These are phyloP conservation scores for Glaciozyma antarctica DNA, from an alignment of 768 basidiomycete genomes.

Conservation along the genomic window DNA sequence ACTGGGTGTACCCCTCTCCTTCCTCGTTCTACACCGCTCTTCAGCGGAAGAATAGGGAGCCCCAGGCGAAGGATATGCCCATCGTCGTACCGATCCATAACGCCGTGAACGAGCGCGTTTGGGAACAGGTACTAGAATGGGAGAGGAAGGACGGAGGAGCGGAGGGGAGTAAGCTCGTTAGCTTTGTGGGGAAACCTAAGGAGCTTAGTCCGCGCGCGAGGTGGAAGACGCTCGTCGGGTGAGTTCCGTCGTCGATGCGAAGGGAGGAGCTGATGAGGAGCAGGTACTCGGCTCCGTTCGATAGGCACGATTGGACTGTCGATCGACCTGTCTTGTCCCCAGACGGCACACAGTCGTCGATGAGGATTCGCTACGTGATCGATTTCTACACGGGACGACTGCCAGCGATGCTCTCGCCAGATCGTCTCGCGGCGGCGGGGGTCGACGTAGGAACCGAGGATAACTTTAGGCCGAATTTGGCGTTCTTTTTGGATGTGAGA, in stretches of 20 bases:
- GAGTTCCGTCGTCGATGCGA: slow-evolving; percentile 31
- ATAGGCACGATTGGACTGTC: slow-evolving; percentile 93
- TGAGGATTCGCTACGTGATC: slow-evolving; percentile 82
- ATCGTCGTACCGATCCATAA: slow-evolving; percentile 97
- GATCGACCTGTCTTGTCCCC: slow-evolving; percentile 55
- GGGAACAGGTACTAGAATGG: slow-evolving; percentile 74
- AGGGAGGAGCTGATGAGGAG: not conserved
- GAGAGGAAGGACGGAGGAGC: slow-evolving; percentile 45
- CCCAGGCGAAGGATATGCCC: slow-evolving; percentile 73
- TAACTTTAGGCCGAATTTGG: slow-evolving; percentile 45
- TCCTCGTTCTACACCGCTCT: slow-evolving; percentile 98
- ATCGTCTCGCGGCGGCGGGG: slow-evolving; percentile 36
- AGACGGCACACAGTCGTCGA: slow-evolving; percentile 43
- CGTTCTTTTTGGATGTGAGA: slow-evolving; percentile 88
- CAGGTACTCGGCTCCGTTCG: slow-evolving; percentile 90
- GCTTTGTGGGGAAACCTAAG: slow-evolving; percentile 71
- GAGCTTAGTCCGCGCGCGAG: slow-evolving; percentile 72
- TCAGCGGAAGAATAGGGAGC: slow-evolving; percentile 73
- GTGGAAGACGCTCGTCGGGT: slow-evolving; percentile 79
- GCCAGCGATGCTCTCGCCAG: slow-evolving; percentile 11
- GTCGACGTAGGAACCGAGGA: slow-evolving; percentile 18
- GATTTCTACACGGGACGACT: slow-evolving; percentile 82
- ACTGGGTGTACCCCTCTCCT: slow-evolving; percentile 98
- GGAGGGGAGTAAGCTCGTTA: slow-evolving; percentile 39
- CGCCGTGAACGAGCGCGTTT: slow-evolving; percentile 91